Evolutionary conservation across 208 protist genomes (phyloP).

Genomic region (Acanthamoeba pearcei): DNA sequence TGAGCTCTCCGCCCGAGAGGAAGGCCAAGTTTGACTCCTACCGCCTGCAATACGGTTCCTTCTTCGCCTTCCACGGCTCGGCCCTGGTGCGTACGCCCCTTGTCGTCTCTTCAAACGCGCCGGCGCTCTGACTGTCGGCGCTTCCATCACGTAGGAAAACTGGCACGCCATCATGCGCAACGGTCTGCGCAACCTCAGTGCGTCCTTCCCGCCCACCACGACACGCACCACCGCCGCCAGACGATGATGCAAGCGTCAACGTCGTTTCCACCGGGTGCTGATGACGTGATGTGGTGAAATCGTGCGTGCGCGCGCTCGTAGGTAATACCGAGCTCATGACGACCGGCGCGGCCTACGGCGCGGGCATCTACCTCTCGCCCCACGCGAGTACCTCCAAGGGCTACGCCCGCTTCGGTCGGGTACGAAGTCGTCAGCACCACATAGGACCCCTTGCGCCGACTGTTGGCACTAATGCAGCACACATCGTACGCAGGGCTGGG

Average conservation of each 20-base stretch:
- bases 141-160: conserved; percentile 81
- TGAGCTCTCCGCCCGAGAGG: conserved; percentile 80
- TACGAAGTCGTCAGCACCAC: not conserved
- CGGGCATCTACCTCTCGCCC: conserved; percentile 83
- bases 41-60: conserved; percentile 81
- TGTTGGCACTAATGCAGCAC: no score
- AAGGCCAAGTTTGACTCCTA: conserved; percentile 79
- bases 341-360: conserved; percentile 85
- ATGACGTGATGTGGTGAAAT: no score
- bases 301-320: not conserved
- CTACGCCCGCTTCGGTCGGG: conserved; percentile 28
- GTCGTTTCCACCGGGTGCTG: not conserved
- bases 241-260: not conserved
- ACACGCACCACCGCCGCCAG: no score
- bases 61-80: conserved; percentile 86
- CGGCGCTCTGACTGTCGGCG: conserved; percentile 74
- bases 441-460: not conserved
- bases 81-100: conserved; percentile 22
- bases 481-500: not conserved
- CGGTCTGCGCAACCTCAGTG: conserved; percentile 80
- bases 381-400: conserved; percentile 72
- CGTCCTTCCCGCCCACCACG: not conserved
- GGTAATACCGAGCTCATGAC: conserved; percentile 77
- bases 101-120: conserved; percentile 64
- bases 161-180: conserved; percentile 85